A percentile compares a stretch with the other conserved stretches of the same genome.
Evolutionary conservation across 2,329 filamentous ascomycete genomes (phyloP).

Genomic region (Nemania serpens): DNA sequence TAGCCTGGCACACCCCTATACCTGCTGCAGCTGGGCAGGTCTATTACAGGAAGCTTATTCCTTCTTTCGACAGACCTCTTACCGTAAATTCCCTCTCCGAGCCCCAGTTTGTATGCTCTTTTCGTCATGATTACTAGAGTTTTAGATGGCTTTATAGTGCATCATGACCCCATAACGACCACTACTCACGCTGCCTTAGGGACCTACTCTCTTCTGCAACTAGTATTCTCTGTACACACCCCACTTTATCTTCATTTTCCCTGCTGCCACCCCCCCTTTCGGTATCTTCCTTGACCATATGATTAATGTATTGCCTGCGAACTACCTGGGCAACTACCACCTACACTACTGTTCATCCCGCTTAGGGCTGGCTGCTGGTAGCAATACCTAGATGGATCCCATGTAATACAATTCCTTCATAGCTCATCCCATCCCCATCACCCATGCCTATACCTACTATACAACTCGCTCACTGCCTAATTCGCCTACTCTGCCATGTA

Average conservation of each 20-base stretch:
- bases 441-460: too few species aligned
- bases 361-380: slow-evolving; percentile 10
- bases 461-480: too few species aligned
- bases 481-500: slow-evolving; percentile 19
- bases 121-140: slow-evolving; percentile 23
- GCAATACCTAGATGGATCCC: neutral
- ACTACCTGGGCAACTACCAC: slow-evolving; percentile 1
- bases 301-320: slow-evolving; percentile 18
- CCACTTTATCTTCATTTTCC: neutral
- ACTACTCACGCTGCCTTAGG: neutral
- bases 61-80: slow-evolving; percentile 10
- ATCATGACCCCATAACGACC: neutral
- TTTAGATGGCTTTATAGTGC: slow-evolving; percentile 5
- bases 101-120: slow-evolving; percentile 4
- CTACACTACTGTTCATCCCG: slow-evolving; percentile 5
- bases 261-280: slow-evolving; percentile 16
- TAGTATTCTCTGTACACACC: neutral
- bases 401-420: neutral
- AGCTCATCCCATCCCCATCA: too few species aligned
- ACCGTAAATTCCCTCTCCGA: slow-evolving; percentile 14
- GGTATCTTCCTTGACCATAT: slow-evolving; percentile 27
- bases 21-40: slow-evolving; percentile 3
- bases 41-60: slow-evolving; percentile 20
- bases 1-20: slow-evolving; percentile 15
- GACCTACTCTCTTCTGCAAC: too few species aligned